These are phyloP conservation scores for Septoria linicola DNA, from an alignment of 2,329 filamentous ascomycete species.

Conservation along the genomic window DNA sequence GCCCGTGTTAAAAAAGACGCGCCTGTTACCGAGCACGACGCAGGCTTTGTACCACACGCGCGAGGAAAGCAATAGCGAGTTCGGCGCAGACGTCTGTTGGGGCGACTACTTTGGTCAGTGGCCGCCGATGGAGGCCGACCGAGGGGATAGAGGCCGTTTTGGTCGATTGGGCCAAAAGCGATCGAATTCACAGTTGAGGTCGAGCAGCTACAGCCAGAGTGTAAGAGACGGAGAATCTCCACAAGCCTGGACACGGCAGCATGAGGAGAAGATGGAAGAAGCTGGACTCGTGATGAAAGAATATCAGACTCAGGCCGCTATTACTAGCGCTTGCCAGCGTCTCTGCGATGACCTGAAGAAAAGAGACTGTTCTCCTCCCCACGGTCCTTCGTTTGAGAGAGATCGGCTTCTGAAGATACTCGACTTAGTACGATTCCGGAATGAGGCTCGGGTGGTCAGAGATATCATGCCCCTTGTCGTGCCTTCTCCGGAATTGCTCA, in stretches of 20 bases:
- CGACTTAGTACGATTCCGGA: background rate
- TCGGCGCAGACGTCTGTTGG: slow-evolving; percentile 11
- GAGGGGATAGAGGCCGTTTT: background rate
- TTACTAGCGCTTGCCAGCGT: slow-evolving; percentile 11
- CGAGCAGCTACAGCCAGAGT: slow-evolving; percentile 18
- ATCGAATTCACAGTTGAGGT: slow-evolving; percentile 1
- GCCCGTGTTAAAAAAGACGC: background rate
- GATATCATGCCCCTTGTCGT: slow-evolving; percentile 10
- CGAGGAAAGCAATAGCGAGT: slow-evolving; percentile 1
- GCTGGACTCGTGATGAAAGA: slow-evolving; percentile 19
- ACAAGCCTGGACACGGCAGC: slow-evolving; percentile 17
- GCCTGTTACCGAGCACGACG: background rate
- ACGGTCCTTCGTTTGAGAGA: background rate
- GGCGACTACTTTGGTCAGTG: slow-evolving; percentile 14
- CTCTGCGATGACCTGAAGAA: slow-evolving; percentile 11
- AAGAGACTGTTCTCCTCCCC: background rate
- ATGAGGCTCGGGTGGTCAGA: slow-evolving; percentile 6
- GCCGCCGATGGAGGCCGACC: slow-evolving; percentile 8
- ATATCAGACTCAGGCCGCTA: slow-evolving; percentile 8
- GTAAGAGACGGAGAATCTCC: slow-evolving; percentile 19
- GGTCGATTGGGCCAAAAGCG: slow-evolving; percentile 5
- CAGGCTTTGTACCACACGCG: background rate
- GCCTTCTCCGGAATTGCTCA: slow-evolving; percentile 12
- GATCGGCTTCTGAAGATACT: background rate
- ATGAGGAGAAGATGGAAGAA: slow-evolving; percentile 22